A percentile compares a stretch with the other conserved stretches of the same genome.
phyloP scores from a whole-genome alignment of 768 basidiomycete genomes.

The Podaxis pistillaris region DNA sequence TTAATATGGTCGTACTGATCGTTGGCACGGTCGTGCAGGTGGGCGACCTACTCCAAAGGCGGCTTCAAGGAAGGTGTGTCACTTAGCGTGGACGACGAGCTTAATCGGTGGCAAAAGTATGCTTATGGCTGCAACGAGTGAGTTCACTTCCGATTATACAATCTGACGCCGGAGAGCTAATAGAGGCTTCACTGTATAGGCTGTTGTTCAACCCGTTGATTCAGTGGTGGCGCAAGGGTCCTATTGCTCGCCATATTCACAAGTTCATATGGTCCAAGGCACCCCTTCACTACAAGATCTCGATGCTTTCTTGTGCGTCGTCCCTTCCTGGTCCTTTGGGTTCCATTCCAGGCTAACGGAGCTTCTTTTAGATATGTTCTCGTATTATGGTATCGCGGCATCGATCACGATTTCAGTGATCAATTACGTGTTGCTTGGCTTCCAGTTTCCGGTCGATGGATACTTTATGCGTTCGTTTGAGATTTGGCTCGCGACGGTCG shows the following conservation, averaged over 20 bases:
- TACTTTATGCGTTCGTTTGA: conserved; percentile 81
- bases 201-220: conserved; percentile 81
- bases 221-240: conserved; percentile 75
- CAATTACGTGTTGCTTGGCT: conserved; percentile 77
- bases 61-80: conserved; percentile 92
- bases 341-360: neutral
- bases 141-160: conserved; percentile 29
- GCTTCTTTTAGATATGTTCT: conserved; percentile 46
- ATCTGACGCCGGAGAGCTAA: conserved; percentile 20
- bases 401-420: conserved; percentile 64
- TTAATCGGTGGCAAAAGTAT: conserved; percentile 88
- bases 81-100: conserved; percentile 82
- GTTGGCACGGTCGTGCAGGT: conserved; percentile 33
- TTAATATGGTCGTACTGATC: neutral
- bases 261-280: conserved; percentile 72
- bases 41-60: conserved; percentile 85
- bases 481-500: conserved; percentile 73
- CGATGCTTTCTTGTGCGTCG: conserved; percentile 63
- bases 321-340: conserved; percentile 4
- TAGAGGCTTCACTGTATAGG: conserved; percentile 34
- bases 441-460: conserved; percentile 68
- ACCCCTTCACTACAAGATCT: conserved; percentile 81
- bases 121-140: conserved; percentile 64
- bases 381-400: conserved; percentile 65
- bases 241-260: conserved; percentile 74